These are phyloP conservation scores for Epichloe amarillans DNA, from an alignment of 2,329 filamentous ascomycete genomes.

Conservation along the genomic window DNA sequence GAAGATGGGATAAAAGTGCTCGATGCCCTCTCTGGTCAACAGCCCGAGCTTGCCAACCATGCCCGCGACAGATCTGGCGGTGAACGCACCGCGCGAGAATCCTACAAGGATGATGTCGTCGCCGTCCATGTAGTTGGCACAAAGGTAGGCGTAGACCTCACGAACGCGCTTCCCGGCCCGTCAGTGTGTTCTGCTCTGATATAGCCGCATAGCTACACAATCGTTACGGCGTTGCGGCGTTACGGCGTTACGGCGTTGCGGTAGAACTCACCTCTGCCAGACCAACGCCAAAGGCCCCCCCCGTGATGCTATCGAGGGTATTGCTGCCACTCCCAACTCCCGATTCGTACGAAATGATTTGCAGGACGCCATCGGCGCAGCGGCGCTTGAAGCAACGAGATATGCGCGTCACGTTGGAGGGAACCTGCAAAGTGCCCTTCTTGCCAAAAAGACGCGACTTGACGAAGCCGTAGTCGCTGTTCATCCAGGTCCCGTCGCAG, in stretches of 20 bases:
- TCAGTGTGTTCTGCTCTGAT: neutral
- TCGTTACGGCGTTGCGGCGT: no score
- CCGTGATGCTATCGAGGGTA: slow-evolving; percentile 34
- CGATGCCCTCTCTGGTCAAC: slow-evolving; percentile 37
- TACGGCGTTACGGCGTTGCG: no score
- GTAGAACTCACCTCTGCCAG: slow-evolving; percentile 32
- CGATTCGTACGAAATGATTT: slow-evolving; percentile 48
- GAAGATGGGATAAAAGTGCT: slow-evolving; percentile 42
- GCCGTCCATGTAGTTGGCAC: slow-evolving; percentile 45
- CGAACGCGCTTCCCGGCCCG: slow-evolving; percentile 31
- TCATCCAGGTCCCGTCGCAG: slow-evolving; percentile 42
- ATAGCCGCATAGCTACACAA: neutral
- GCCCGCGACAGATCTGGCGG: slow-evolving; percentile 40
- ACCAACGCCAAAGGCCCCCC: slow-evolving; percentile 41
- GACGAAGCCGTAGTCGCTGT: slow-evolving; percentile 34
- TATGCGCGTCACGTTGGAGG: slow-evolving; percentile 49
- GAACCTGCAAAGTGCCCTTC: slow-evolving; percentile 31
- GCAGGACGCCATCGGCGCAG: slow-evolving; percentile 37
- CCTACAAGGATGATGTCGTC: slow-evolving; percentile 44
- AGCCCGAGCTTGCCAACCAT: slow-evolving; percentile 38
- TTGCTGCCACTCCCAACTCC: slow-evolving; percentile 43
- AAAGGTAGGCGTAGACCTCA: slow-evolving; percentile 49
- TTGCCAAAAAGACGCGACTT: slow-evolving; percentile 24
- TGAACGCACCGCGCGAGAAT: slow-evolving; percentile 47
- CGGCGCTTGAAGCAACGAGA: slow-evolving; percentile 40